Conservation (phyloP, 805 yeast species). For the Tetrapisispora namnaoensis region DNA sequence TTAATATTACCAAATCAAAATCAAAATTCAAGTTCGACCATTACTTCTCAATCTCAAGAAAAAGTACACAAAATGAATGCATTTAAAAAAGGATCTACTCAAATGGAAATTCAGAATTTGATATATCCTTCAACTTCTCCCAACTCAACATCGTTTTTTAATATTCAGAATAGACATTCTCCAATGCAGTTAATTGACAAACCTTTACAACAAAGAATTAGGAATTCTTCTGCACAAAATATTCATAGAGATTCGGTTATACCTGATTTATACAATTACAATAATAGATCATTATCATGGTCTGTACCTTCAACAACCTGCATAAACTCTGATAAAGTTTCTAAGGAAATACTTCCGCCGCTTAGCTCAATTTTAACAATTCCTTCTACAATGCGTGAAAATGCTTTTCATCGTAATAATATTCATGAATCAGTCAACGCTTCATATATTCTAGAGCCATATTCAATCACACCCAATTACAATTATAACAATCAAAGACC, state of each 20-base stretch:
- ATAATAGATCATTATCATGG: conserved; percentile 1
- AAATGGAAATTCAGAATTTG: not conserved
- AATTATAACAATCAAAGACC: not conserved
- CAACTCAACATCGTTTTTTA: not conserved
- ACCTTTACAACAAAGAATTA: not conserved
- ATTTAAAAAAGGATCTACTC: not conserved
- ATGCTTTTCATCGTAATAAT: not conserved
- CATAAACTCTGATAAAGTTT: not conserved
- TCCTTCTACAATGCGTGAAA: not conserved
- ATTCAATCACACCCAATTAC: not conserved
- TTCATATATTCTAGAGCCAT: not conserved
- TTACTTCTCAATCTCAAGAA: not conserved
- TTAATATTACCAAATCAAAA: not conserved
- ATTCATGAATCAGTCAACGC: not conserved
- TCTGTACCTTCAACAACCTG: not conserved
- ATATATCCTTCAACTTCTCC: not conserved
- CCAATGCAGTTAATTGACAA: not conserved
- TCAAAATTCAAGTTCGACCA: not conserved
- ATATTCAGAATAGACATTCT: not conserved
- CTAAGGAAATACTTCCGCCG: conserved; percentile 2
- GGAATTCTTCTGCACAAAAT: not conserved
- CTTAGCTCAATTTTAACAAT: not conserved
- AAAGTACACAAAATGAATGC: not conserved
- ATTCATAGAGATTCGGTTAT: not conserved
- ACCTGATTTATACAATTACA: not conserved